A percentile compares a stretch with the other conserved stretches of the same genome.
These are phyloP conservation scores for Mycena floridula DNA, from an alignment of 768 basidiomycete genomes.

Conservation along the genomic window DNA sequence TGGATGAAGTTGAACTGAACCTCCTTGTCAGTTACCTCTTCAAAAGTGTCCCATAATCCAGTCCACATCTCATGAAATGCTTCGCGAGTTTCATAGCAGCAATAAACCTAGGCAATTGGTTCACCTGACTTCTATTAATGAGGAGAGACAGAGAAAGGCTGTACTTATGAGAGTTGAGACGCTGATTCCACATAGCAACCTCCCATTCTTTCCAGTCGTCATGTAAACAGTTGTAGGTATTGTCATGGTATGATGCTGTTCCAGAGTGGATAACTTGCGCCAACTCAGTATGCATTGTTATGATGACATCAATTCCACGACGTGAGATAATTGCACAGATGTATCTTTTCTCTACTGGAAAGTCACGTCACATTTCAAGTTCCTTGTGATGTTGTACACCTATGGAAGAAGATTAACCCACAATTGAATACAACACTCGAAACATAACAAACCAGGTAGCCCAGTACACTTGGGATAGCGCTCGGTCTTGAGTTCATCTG, in stretches of 20 bases:
- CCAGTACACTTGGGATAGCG: slow-evolving; percentile 3
- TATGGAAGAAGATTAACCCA: neutral
- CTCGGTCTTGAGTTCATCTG: neutral
- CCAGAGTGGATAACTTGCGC: slow-evolving; percentile 6
- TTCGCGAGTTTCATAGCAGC: slow-evolving; percentile 6
- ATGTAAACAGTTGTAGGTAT: slow-evolving; percentile 12
- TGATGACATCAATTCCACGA: slow-evolving; percentile 2
- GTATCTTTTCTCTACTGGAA: slow-evolving; percentile 6
- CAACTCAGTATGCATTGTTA: slow-evolving; percentile 10
- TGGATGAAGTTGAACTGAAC: slow-evolving; percentile 5
- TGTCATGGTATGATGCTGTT: slow-evolving; percentile 10
- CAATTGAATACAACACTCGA: neutral
- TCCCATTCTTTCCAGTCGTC: slow-evolving; percentile 18
- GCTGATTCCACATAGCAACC: slow-evolving; percentile 12
- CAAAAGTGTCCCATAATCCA: slow-evolving; percentile 5
- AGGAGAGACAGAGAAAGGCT: neutral
- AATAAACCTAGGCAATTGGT: slow-evolving; percentile 7
- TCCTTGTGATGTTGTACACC: slow-evolving; percentile 4
- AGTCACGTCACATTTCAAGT: neutral
- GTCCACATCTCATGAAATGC: slow-evolving; percentile 5
- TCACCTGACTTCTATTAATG: slow-evolving; percentile 1
- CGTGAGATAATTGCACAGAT: slow-evolving; percentile 6
- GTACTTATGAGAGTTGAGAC: slow-evolving; percentile 10
- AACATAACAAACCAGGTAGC: slow-evolving; percentile 3
- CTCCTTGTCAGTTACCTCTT: slow-evolving; percentile 1